These are phyloP conservation scores for Curvularia hawaiiensis DNA, from an alignment of 2,329 filamentous ascomycete genomes.

Conservation along the genomic window DNA sequence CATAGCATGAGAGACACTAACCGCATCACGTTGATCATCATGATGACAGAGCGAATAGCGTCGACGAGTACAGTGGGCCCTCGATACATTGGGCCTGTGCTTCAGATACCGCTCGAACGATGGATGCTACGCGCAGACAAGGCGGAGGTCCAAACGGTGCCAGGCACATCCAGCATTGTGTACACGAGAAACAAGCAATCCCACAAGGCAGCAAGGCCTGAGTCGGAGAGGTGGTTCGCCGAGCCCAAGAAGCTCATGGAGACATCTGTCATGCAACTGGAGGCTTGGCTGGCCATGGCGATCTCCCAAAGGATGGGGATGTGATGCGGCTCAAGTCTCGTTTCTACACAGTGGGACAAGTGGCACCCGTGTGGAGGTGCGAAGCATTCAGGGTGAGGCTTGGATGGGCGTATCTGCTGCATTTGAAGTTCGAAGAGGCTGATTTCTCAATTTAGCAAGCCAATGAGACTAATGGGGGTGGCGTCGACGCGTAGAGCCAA, in stretches of 20 bases:
- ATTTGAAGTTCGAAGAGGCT: conserved; percentile 35
- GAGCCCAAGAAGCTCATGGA: conserved; percentile 27
- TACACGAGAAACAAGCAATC: conserved; percentile 30
- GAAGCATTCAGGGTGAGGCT: conserved; percentile 29
- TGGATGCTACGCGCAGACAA: conserved; percentile 35
- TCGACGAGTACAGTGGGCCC: conserved; percentile 31
- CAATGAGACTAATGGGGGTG: conserved; percentile 30
- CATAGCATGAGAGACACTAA: conserved; percentile 30
- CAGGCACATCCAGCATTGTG: conserved; percentile 28
- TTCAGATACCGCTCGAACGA: conserved; percentile 32
- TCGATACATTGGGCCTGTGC: conserved; percentile 38
- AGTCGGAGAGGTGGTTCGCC: conserved; percentile 19
- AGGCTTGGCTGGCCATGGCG: conserved; percentile 22
- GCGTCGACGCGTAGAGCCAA: conserved; percentile 37
- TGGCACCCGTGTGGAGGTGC: conserved; percentile 20
- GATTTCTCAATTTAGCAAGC: conserved; percentile 29
- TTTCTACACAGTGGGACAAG: conserved; percentile 29
- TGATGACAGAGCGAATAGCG: conserved; percentile 32
- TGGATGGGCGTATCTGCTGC: conserved; percentile 33
- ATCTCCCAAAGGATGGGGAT: conserved; percentile 16
- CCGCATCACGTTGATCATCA: conserved; percentile 36
- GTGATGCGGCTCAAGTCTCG: conserved; percentile 42
- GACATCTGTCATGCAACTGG: conserved; percentile 26
- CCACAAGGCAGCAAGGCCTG: conserved; percentile 35
- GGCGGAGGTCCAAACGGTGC: conserved; percentile 43